Evolutionary conservation across 2,329 filamentous ascomycete species (phyloP), one percentile per base, ranked within the genome.

Genomic region (Shiraia bambusicola): DNA sequence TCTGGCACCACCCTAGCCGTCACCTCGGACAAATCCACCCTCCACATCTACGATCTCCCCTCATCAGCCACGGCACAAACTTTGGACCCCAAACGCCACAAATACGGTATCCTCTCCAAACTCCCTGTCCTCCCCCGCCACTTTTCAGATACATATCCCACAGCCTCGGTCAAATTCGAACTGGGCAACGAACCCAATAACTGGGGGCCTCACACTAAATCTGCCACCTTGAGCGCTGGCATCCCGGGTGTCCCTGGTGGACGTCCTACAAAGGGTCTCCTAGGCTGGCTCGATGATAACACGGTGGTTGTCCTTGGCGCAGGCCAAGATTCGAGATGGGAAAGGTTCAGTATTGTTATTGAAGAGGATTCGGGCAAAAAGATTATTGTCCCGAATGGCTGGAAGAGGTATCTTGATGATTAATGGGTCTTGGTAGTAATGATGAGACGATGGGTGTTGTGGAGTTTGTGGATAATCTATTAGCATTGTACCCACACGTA

Each of bases 1-100:
- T 84, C 84, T 1, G 87, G 86, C 37, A 81, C 78, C 30, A 79
- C 90, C 62, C 78, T 97, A 9, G 93, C 93, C 17, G 92, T 90
- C 48, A 97, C 92, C 1, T 96, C 91, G 1, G 93, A 98, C 75
- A 98, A 97, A 71, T 91, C 88, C 5, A 98, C 91, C 0, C 76
- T 98, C 9, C 93, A 98, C 69, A 80, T 98, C 27, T 98, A 96
- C 63, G 90, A 97, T 61, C 77, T 96, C 9, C 40, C 42, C 2
- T 37, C 33, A 6, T 26, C 31, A 16, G 37, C 38, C 4, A 14
- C 30, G 3, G 36, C 49, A 4, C 33, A 47, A 7, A 26, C 37
- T 27, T 24, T 17, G 2, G 56, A 65, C 30, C 45, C 54, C 10
- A 52, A 60, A 32, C 52, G 52, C 19, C 60, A 66, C 59, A 92